Percentiles rank a stretch among this genome's conserved stretches.
phyloP scores from a whole-genome alignment of 306 rosid genomes.

The Cicer chorassanicum region DNA sequence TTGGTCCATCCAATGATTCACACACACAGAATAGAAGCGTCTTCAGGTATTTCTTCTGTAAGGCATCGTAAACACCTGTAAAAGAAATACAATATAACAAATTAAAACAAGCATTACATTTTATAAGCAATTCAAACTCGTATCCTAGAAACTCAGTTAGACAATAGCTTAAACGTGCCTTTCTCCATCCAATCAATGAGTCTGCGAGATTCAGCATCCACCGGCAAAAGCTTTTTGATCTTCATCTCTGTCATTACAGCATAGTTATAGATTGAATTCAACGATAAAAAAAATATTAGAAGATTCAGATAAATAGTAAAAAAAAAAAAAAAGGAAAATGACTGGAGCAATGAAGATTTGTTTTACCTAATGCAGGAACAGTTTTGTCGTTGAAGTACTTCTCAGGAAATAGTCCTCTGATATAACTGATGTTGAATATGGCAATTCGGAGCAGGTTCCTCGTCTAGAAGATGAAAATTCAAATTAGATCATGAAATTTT shows the following conservation, averaged over 20 bases:
- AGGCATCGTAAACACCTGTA: constrained; percentile 90
- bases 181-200: constrained; percentile 99
- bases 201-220: constrained; percentile 93
- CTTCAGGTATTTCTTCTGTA: constrained; percentile 85
- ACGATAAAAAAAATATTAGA: background rate
- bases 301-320: background rate
- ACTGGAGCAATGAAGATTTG: background rate
- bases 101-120: constrained; percentile 5
- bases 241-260: constrained; percentile 74
- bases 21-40: constrained; percentile 88
- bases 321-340: background rate
- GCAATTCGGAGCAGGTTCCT: constrained; percentile 97
- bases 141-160: constrained; percentile 26
- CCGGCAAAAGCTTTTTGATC: constrained; percentile 89
- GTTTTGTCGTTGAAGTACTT: constrained; percentile 92
- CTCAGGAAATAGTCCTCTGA: constrained; percentile 96
- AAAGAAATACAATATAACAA: background rate
- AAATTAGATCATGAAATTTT: constrained; percentile 27
- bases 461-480: constrained; percentile 58
- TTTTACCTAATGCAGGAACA: constrained; percentile 90
- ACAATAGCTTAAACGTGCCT: constrained; percentile 49
- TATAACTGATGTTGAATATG: constrained; percentile 90
- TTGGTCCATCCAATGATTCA: constrained; percentile 83
- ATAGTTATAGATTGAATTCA: constrained; percentile 43
- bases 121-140: constrained; percentile 6